phyloP scores from a whole-genome alignment of 1,284 basidiomycete species.

The Leccinum pachyderme region DNA sequence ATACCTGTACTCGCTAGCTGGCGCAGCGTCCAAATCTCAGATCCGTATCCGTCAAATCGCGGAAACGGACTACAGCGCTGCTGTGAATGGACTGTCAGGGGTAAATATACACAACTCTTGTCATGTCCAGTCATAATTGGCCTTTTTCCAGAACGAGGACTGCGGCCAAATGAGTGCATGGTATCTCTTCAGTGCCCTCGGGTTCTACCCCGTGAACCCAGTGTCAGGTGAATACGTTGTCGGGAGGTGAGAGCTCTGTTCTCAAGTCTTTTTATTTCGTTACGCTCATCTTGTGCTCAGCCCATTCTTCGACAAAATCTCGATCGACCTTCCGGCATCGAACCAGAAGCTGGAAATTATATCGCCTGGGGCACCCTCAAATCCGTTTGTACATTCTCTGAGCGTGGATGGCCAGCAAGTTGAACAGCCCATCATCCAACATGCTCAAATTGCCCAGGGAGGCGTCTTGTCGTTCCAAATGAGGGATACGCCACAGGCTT shows the following conservation, averaged over 20 bases:
- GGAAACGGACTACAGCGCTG: slow-evolving; percentile 61
- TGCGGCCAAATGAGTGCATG: slow-evolving; percentile 89
- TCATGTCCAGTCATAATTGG: background rate
- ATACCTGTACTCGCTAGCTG: slow-evolving; percentile 75
- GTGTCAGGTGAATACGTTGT: slow-evolving; percentile 72
- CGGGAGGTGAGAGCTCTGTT: slow-evolving; percentile 51
- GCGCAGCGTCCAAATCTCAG: slow-evolving; percentile 68
- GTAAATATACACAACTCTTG: slow-evolving; percentile 36
- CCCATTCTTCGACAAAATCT: slow-evolving; percentile 60
- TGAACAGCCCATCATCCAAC: slow-evolving; percentile 49
- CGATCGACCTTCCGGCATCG: slow-evolving; percentile 52
- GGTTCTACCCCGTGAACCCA: slow-evolving; percentile 86
- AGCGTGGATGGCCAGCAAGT: slow-evolving; percentile 49
- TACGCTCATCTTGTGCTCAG: slow-evolving; percentile 12
- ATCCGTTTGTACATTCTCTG: slow-evolving; percentile 59
- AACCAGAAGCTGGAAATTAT: slow-evolving; percentile 45
- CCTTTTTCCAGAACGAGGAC: slow-evolving; percentile 68
- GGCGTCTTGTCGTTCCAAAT: slow-evolving; percentile 65
- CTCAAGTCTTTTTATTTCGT: too few relatives aligned
- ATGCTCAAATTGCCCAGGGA: slow-evolving; percentile 56
- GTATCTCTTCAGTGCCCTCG: slow-evolving; percentile 81
- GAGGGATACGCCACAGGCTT: slow-evolving; percentile 47
- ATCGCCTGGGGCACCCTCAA: slow-evolving; percentile 51
- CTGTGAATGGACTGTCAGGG: slow-evolving; percentile 66
- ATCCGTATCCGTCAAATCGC: slow-evolving; percentile 69